Evolutionary conservation across 345 rosid species (phyloP), one percentile per base, ranked within the genome.

Genomic region (Citrus hindsii): DNA sequence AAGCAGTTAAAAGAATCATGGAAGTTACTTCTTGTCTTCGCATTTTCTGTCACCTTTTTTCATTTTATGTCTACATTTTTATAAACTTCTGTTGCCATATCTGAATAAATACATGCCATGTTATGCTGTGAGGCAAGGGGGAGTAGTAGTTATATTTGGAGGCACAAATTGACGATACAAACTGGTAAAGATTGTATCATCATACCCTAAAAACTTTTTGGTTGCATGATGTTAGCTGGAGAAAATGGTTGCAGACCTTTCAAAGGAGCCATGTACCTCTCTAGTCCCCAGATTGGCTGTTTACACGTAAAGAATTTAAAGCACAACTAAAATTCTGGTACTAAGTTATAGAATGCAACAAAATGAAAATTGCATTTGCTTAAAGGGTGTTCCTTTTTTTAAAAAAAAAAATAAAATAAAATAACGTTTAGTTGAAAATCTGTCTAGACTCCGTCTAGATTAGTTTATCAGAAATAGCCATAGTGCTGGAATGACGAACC

Each of bases 111-210:
- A 38, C 37, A 2, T 25, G 62, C 3, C 61, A 21, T 64, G 7
- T 24, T 40, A 8, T 25, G 56, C 24, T 25, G 48, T 7, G 40
- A n/a, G 73, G 77, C 48, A 66, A 37, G 25, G 66, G 66, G 81
- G 77, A 65, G 73, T 6, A 59, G 79, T 53, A 5, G 60, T 74
- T 77, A 18, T 53, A 16, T 77, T 73, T 46, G 55, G 59, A 58
- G 61, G 67, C 76, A 65, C 51, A 67, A 48, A 40, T 72, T 76
- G 76, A 63, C 80, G 40, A 61, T 51, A 75, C 0, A 27, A 56
- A 35, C 35, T 2, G 25, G 59, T 75, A 28, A 68, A 21, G 56
- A 53, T 53, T 71, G 33, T 74, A 55, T 79, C 83, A 74, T 63
- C 81, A 58, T 33, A 40, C 71, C 71, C 5, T 79, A 5, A 40